phyloP scores from a whole-genome alignment of 306 rosid genomes.

The Geum urbanum region DNA sequence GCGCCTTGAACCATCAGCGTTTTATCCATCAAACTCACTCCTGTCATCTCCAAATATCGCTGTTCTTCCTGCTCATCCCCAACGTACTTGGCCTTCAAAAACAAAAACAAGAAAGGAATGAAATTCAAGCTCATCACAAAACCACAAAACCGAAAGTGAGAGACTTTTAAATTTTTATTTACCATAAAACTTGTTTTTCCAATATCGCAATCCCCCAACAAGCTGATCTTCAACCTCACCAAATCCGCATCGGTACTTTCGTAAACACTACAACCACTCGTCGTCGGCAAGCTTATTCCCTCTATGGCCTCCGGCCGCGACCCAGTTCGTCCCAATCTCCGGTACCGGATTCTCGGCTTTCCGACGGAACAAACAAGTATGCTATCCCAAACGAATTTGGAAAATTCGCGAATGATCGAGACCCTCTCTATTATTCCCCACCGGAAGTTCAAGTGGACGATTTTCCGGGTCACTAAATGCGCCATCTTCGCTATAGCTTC shows the following conservation, averaged over 20 bases:
- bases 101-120: neutral
- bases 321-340: slow-evolving; percentile 35
- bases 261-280: slow-evolving; percentile 17
- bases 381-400: slow-evolving; percentile 66
- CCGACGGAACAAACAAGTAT: slow-evolving; percentile 63
- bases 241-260: slow-evolving; percentile 70
- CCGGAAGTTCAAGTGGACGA: slow-evolving; percentile 48
- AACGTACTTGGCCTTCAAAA: slow-evolving; percentile 66
- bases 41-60: slow-evolving; percentile 65
- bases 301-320: slow-evolving; percentile 9
- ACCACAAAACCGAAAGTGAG: neutral
- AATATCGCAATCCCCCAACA: slow-evolving; percentile 89
- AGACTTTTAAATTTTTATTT: slow-evolving; percentile 25
- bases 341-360: slow-evolving; percentile 33
- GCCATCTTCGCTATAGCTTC: slow-evolving; percentile 54
- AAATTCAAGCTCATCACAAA: neutral
- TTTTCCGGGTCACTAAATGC: slow-evolving; percentile 48
- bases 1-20: slow-evolving; percentile 69
- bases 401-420: slow-evolving; percentile 59
- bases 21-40: slow-evolving; percentile 82
- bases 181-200: slow-evolving; percentile 95
- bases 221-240: slow-evolving; percentile 74
- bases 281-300: slow-evolving; percentile 3
- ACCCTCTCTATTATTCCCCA: slow-evolving; percentile 51
- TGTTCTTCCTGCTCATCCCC: slow-evolving; percentile 79